Base-by-base conservation (phyloP, 345 rosid genomes). In the Corchorus capsularis region DNA sequence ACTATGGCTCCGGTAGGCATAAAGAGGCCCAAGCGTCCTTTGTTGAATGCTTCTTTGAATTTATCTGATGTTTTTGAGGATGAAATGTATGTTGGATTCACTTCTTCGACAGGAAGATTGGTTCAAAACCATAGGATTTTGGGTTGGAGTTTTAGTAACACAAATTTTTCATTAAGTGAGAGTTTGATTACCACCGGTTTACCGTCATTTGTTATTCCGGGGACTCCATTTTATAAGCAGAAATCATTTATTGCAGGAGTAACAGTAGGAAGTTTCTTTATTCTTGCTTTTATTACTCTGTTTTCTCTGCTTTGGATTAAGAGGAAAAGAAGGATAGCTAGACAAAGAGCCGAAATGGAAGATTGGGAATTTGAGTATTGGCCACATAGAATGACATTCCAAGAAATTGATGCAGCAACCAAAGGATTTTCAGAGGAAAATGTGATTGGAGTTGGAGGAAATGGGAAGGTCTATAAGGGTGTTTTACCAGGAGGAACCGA, bases 301-400 rank as follows among this genome's bases (percentile, higher is more conserved):
- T 63, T 86, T 59, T 41, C 72, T 65, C 54, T 86, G 79, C 56
- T 80, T 43, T 64, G 82, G 19, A 76, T 89, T 15, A 86, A 83
- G 86, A 87, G 87, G 67, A 88, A 69, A 82, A 77, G 70, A 50
- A 80, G 86, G 78, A 87, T 4, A 45, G 90, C 82, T 0, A 80
- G 82, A 77, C 87, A 84, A 81, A 85, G 84, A 75, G 96, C 84
- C 1, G 86, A 80, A 68, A 89, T 89, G 89, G 97, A 94, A 77
- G 92, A 86, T 6, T 94, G 97, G 96, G 98, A 94, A 73, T 79
- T 88, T 84, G 97, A 94, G 83, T 94, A 92, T 72, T 92, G 98
- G 97, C 96, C 98, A 0, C 93, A 94, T 32, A 20, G 90, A 76
- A 84, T 91, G 6, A 39, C 85, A 1, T 89, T 86, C 46, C 86